phyloP scores from a whole-genome alignment of 495 filamentous ascomycete species.

The Penicillium pancosmium region DNA sequence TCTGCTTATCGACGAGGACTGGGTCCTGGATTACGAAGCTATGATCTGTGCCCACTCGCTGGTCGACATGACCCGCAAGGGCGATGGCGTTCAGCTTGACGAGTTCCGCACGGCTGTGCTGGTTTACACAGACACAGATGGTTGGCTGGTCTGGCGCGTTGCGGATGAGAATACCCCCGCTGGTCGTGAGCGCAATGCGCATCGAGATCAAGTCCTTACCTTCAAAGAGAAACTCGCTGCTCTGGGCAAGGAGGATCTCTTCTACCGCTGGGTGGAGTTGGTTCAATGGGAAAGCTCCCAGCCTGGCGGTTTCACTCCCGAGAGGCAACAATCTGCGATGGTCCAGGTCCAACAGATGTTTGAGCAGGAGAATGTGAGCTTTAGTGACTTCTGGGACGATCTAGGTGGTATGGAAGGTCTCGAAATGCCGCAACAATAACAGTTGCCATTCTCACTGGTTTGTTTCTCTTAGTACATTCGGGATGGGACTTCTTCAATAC shows the following conservation, averaged over 20 bases:
- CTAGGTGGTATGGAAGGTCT: constrained; percentile 68
- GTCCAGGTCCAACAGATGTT: constrained; percentile 70
- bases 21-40: constrained; percentile 76
- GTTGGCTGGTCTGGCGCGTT: constrained; percentile 65
- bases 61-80: constrained; percentile 51
- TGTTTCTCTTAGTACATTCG: not conserved
- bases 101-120: constrained; percentile 66
- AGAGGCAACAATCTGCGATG: constrained; percentile 67
- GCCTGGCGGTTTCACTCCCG: constrained; percentile 71
- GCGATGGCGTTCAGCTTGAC: constrained; percentile 49
- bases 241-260: constrained; percentile 79
- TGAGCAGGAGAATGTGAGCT: constrained; percentile 68
- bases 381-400: constrained; percentile 73
- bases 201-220: constrained; percentile 63
- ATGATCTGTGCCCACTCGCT: constrained; percentile 71
- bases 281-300: constrained; percentile 78
- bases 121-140: constrained; percentile 63
- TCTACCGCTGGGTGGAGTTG: constrained; percentile 84
- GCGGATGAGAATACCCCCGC: constrained; percentile 56
- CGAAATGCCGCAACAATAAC: constrained; percentile 26
- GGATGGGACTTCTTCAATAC: not conserved
- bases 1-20: constrained; percentile 73
- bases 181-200: constrained; percentile 44
- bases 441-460: not conserved
- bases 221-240: constrained; percentile 71